These are phyloP conservation scores for Acorus calamus DNA, from an alignment of 106 monocot species.

Conservation along the genomic window DNA sequence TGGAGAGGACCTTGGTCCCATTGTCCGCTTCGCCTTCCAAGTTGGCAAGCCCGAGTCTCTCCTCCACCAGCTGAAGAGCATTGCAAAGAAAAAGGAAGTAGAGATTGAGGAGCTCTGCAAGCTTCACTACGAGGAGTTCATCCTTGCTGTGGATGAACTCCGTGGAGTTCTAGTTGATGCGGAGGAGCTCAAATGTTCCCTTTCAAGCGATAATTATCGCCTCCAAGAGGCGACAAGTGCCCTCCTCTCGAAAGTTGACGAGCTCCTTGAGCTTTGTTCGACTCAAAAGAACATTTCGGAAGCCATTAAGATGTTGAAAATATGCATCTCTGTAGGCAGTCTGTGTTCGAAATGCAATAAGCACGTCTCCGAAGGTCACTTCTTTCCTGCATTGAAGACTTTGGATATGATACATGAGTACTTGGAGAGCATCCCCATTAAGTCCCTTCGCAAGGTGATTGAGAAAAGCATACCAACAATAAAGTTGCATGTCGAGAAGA, in stretches of 20 bases:
- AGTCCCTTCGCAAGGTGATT: slow-evolving; percentile 27
- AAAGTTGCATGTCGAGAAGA: slow-evolving; percentile 54
- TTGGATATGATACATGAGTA: slow-evolving; percentile 32
- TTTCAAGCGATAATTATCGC: slow-evolving; percentile 35
- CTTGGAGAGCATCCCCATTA: slow-evolving; percentile 28
- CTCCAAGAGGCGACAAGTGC: slow-evolving; percentile 38
- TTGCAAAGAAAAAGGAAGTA: slow-evolving; percentile 53
- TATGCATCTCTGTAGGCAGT: slow-evolving; percentile 30
- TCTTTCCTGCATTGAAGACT: slow-evolving; percentile 43
- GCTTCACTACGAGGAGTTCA: slow-evolving; percentile 69
- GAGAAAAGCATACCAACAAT: slow-evolving; percentile 39
- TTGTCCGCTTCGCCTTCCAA: slow-evolving; percentile 47
- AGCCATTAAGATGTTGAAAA: slow-evolving; percentile 27
- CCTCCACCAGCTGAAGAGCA: slow-evolving; percentile 30
- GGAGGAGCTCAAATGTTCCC: slow-evolving; percentile 42
- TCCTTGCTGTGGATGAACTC: slow-evolving; percentile 63
- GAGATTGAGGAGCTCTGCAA: slow-evolving; percentile 75
- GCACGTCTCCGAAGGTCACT: slow-evolving; percentile 24
- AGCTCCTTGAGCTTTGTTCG: slow-evolving; percentile 40
- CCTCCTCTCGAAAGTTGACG: slow-evolving; percentile 45
- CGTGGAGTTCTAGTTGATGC: slow-evolving; percentile 57
- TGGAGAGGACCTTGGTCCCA: slow-evolving; percentile 51
- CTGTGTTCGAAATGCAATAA: slow-evolving; percentile 42
- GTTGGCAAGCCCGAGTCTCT: slow-evolving; percentile 52
- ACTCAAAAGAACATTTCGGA: slow-evolving; percentile 45